Conservation (phyloP, 1,284 basidiomycete genomes). For the Agroathelia rolfsii region DNA sequence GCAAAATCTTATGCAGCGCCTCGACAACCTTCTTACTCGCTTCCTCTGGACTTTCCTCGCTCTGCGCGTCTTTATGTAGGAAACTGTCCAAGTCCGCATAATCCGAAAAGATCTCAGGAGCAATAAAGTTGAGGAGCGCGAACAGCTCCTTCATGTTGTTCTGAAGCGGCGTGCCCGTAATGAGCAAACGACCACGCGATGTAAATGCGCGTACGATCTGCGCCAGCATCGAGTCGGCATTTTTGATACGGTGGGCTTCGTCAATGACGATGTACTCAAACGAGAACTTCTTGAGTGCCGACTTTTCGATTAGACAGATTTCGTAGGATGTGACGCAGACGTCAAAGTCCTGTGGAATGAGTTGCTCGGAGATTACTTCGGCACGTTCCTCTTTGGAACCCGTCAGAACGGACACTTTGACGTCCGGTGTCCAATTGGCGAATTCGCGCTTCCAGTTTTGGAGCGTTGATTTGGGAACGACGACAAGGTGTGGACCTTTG, state of each 20-base stretch:
- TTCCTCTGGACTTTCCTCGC: constrained; percentile 71
- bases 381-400: constrained; percentile 88
- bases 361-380: constrained; percentile 67
- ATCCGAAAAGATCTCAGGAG: constrained; percentile 74
- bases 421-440: constrained; percentile 84
- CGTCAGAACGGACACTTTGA: constrained; percentile 75
- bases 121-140: constrained; percentile 91
- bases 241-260: constrained; percentile 99
- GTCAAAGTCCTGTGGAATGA: constrained; percentile 88
- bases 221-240: constrained; percentile 92
- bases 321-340: constrained; percentile 97
- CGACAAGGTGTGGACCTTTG: constrained; percentile 83
- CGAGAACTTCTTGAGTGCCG: constrained; percentile 85
- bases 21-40: constrained; percentile 91
- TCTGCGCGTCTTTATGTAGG: constrained; percentile 72
- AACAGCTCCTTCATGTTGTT: constrained; percentile 98
- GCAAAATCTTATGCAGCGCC: constrained; percentile 92
- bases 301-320: constrained; percentile 93
- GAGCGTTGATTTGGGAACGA: constrained; percentile 95
- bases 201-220: constrained; percentile 93
- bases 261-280: constrained; percentile 99
- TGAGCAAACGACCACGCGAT: constrained; percentile 83
- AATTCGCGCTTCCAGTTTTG: constrained; percentile 98
- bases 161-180: constrained; percentile 95
- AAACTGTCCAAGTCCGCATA: constrained; percentile 70